A percentile compares a stretch with the other conserved stretches of the same genome.
Evolutionary conservation across 2,329 filamentous ascomycete genomes (phyloP).

Genomic region (Macrophomina tecta): DNA sequence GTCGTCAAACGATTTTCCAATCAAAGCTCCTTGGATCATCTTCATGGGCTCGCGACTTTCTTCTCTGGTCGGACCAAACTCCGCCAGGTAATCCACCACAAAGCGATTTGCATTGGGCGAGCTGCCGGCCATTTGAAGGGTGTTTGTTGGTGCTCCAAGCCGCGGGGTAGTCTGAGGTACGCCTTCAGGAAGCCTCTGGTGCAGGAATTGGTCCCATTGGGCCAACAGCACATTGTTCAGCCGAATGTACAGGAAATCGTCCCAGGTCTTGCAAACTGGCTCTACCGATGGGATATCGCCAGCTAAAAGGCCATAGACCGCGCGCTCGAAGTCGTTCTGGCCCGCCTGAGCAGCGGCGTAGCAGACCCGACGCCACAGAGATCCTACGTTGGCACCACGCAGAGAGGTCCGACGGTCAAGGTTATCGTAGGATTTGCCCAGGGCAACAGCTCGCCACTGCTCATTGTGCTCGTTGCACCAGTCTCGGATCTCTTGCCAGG

Average conservation of each 20-base stretch:
- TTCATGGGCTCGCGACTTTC: constrained; percentile 73
- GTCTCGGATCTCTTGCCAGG: constrained; percentile 74
- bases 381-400: constrained; percentile 45
- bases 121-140: constrained; percentile 67
- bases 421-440: constrained; percentile 69
- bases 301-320: constrained; percentile 88
- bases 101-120: constrained; percentile 57
- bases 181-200: constrained; percentile 35
- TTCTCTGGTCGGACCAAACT: constrained; percentile 59
- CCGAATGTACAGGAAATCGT: constrained; percentile 84
- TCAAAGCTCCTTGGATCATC: constrained; percentile 75
- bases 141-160: constrained; percentile 69
- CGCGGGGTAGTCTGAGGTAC: constrained; percentile 58
- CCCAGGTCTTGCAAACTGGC: constrained; percentile 77
- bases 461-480: constrained; percentile 89
- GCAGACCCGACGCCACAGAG: constrained; percentile 79
- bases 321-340: constrained; percentile 79
- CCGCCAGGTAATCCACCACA: constrained; percentile 66
- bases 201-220: constrained; percentile 77
- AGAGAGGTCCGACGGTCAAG: constrained; percentile 38
- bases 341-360: constrained; percentile 73
- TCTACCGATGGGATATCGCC: constrained; percentile 82
- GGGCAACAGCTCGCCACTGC: constrained; percentile 83
- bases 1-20: constrained; percentile 63
- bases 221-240: constrained; percentile 85